These are phyloP conservation scores for Murraya paniculata DNA, from an alignment of 345 rosid species.

Conservation along the genomic window DNA sequence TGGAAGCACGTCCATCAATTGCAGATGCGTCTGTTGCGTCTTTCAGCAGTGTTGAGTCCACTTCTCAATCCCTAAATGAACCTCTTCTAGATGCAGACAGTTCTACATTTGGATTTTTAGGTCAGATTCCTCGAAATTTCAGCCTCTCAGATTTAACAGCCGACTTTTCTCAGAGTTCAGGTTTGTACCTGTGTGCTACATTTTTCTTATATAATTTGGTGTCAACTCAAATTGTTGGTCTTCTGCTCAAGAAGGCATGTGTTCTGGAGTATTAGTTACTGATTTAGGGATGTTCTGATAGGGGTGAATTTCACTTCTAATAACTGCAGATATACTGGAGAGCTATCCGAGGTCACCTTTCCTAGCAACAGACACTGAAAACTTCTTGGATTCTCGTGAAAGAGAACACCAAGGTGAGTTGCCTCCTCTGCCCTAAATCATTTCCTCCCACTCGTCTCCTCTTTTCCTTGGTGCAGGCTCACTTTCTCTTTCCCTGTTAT, in stretches of 20 bases:
- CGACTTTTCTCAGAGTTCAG: conserved; percentile 88
- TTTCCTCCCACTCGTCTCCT: neutral
- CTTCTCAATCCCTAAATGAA: conserved; percentile 68
- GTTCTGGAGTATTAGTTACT: neutral
- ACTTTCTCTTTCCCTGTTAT: neutral
- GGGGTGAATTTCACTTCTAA: neutral
- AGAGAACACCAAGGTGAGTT: conserved; percentile 63
- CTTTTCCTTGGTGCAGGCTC: neutral
- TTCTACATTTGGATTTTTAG: conserved; percentile 72
- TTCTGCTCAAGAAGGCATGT: neutral
- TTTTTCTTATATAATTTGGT: neutral
- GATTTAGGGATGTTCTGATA: neutral
- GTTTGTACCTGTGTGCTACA: conserved; percentile 26
- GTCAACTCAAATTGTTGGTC: neutral
- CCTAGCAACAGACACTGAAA: conserved; percentile 48
- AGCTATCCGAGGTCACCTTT: conserved; percentile 82
- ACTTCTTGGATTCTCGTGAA: conserved; percentile 57
- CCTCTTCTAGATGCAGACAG: conserved; percentile 67
- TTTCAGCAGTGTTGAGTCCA: conserved; percentile 71
- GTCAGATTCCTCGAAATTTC: conserved; percentile 78
- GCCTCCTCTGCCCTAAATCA: neutral
- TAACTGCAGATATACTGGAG: conserved; percentile 73
- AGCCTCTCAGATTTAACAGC: conserved; percentile 94
- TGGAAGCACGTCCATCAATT: conserved; percentile 63
- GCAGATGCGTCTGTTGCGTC: conserved; percentile 70